Evolutionary conservation across 2,329 filamentous ascomycete genomes (phyloP), one percentile per base, ranked within the genome.

Genomic region (Aspergillus felis): DNA sequence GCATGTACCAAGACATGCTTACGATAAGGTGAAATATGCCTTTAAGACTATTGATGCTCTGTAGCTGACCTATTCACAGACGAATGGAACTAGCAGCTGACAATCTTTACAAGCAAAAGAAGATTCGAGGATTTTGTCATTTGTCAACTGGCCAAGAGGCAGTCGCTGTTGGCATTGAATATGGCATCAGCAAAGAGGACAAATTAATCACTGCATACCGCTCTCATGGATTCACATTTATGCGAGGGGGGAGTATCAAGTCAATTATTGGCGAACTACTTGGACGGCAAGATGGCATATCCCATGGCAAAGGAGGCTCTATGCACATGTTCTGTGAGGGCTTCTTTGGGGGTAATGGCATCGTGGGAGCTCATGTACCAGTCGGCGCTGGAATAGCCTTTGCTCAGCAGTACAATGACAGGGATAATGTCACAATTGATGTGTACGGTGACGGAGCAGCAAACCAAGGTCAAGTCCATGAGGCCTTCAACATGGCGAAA

Each of bases 401-500:
- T 71, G 92, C 93, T 57, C 91, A 97, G 81, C 87, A 96, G 81
- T 97, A 97, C 82, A 85, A 85, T 70, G 85, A 83, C 70, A 87
- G 87, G 79, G 88, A 91, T 80, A 93, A 90, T 73, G 87, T 91
- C 59, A 89, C 88, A 56, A 83, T 97, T 65, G 85, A 92, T 63
- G 84, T 97, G 55, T 97, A 97, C 78, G 93, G 93, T 80, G 93
- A 97, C 71, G 93, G 93, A 81, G 93, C 93, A 63, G 90, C 88
- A 82, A 97, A 97, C 82, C 93, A 97, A 82, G 93, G 93, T 60
- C 93, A 97, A 79, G 93, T 97, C 66, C 97, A 97, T 72, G 93
- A 97, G 84, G 91, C 93, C 58, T 97, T 93, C 85, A 97, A 97
- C 86, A 97, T 97, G 93, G 93, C 93, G 60, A 97, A 97, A 84